Conservation (phyloP, 1,284 basidiomycete species). For the Sutorius eximius region DNA sequence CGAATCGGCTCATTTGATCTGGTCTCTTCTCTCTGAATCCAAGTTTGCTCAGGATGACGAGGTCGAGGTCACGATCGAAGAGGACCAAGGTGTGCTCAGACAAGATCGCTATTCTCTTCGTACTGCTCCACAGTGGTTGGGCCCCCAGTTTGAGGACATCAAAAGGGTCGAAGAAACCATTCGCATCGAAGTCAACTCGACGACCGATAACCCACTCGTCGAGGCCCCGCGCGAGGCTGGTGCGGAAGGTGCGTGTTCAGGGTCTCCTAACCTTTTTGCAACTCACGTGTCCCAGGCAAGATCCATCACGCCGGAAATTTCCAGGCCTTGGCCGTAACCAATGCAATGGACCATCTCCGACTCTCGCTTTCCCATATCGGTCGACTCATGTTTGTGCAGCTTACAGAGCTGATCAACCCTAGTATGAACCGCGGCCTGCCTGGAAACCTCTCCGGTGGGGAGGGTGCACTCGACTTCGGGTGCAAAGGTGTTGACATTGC, state of each 20-base stretch:
- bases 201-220: conserved; percentile 35
- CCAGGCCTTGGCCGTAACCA: conserved; percentile 85
- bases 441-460: conserved; percentile 78
- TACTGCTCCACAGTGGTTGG: conserved; percentile 82
- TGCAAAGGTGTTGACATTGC: conserved; percentile 87
- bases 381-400: conserved; percentile 81
- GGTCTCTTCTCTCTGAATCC: conserved; percentile 70
- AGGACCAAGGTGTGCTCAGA: conserved; percentile 67
- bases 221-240: conserved; percentile 23
- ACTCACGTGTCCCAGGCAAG: conserved; percentile 67
- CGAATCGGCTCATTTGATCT: conserved; percentile 69
- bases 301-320: conserved; percentile 87
- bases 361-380: conserved; percentile 81
- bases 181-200: conserved; percentile 82
- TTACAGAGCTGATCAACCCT: conserved; percentile 81
- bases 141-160: conserved; percentile 84
- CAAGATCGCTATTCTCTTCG: conserved; percentile 71
- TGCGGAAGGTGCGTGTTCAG: conserved; percentile 17
- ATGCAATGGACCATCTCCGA: conserved; percentile 86
- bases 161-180: conserved; percentile 63
- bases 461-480: conserved; percentile 82
- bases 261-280: neutral
- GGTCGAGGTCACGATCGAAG: conserved; percentile 60
- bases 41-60: conserved; percentile 63
- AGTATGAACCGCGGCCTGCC: conserved; percentile 82